Conservation (phyloP, 805 yeast species). For the Pichia thaimueangensis region DNA sequence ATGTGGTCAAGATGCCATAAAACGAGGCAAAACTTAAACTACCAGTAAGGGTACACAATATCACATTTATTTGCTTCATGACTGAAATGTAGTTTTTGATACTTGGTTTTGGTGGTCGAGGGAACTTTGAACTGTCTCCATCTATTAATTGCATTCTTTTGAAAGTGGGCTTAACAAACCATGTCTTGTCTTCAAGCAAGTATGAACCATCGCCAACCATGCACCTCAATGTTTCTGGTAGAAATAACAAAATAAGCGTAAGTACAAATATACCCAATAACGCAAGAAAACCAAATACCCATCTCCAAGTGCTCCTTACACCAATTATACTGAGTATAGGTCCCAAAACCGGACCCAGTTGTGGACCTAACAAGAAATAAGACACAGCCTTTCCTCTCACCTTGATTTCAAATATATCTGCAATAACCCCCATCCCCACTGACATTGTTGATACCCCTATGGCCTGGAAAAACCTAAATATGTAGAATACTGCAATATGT, state of each 20-base stretch:
- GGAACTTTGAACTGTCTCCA: background rate
- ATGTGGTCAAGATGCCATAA: background rate
- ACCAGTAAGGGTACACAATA: background rate
- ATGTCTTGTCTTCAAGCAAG: too few species aligned
- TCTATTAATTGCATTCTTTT: background rate
- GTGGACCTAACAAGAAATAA: background rate
- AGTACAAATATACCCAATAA: background rate
- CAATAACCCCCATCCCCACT: background rate
- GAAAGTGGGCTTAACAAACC: too few species aligned
- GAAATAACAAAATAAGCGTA: background rate
- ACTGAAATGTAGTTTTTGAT: background rate
- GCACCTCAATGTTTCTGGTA: background rate
- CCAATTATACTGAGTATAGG: background rate
- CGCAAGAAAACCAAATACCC: background rate
- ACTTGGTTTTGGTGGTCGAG: background rate
- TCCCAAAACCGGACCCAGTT: background rate
- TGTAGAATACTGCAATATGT: background rate
- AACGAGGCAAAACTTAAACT: background rate
- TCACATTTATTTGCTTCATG: background rate
- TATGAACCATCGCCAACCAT: background rate
- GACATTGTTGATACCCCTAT: background rate
- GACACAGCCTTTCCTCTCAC: background rate
- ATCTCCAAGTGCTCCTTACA: background rate
- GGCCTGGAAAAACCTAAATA: background rate
- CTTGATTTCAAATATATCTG: background rate